Evolutionary conservation across 345 rosid species (phyloP).

Genomic region (Arabidopsis suecica): DNA sequence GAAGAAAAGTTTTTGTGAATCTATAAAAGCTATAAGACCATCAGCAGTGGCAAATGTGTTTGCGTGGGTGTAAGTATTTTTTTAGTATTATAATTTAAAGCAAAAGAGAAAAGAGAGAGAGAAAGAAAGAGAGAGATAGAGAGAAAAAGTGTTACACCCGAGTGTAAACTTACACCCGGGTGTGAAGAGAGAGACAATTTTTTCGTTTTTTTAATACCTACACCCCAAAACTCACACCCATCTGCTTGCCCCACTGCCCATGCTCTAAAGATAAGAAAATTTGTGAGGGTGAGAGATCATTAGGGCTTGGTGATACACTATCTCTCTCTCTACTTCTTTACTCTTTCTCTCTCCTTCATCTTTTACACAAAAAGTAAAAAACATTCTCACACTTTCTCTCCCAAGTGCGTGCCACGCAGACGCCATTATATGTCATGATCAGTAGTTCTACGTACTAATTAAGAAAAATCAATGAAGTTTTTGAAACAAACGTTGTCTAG

Average conservation of each 20-base stretch:
- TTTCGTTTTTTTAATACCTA: no score
- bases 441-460: neutral
- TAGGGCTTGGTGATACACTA: constrained; percentile 56
- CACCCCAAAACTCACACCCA: no score
- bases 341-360: constrained; percentile 23
- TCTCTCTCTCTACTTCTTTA: constrained; percentile 31
- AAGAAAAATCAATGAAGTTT: neutral
- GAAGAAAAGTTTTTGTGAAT: constrained; percentile 34
- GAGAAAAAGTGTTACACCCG: no score
- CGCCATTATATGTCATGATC: constrained; percentile 14
- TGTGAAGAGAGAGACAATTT: no score
- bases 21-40: constrained; percentile 37
- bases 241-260: no score
- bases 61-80: no score
- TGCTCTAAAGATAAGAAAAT: constrained; percentile 50
- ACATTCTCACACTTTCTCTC: constrained; percentile 22
- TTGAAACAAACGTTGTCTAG: neutral
- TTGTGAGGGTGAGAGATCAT: constrained; percentile 43
- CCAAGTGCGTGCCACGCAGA: constrained; percentile 21
- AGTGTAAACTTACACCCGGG: no score
- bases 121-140: no score
- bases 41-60: no score
- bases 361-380: neutral
- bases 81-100: no score
- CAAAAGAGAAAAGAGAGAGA: no score